Evolutionary conservation across 2,329 filamentous ascomycete genomes (phyloP), one percentile per base, ranked within the genome.

Genomic region (Fusarium scirpi): DNA sequence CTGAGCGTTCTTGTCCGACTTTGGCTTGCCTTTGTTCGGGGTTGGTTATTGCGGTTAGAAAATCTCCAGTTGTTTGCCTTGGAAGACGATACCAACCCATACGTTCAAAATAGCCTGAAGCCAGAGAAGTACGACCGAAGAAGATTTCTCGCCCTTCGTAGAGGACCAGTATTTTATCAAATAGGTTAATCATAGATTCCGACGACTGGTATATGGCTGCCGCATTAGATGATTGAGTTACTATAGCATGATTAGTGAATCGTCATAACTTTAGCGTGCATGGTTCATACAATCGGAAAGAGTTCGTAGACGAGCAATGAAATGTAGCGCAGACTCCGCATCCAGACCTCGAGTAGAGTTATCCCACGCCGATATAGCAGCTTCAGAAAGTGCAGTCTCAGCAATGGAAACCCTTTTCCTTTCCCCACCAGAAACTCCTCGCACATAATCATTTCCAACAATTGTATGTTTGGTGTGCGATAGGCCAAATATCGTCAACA

Each of bases 351-450:
- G 85, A 0, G 92, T 94, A 34, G 83, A 83, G 70, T 93, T 93
- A 65, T 92, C 93, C 92, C 93, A 96, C 1, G 80, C 81, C 6
- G 74, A 77, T 43, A 89, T 78, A 0, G 86, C 85, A 1, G 87
- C 86, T 41, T 84, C 83, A 29, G 90, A 90, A 12, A 94, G 83
- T 60, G 91, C 86, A 69, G 92, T 93, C 79, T 96, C 93, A 1
- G 91, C 92, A 69, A 96, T 94, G 46, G 89, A 92, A 7, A 96
- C 93, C 78, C 94, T 89, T 82, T 96, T 94, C 60, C 90, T 84
- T 78, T 93, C 91, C 38, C 91, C 91, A 27, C 91, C 91, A 15
- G 87, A 90, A 2, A 92, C 87, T 43, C 92, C 92, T 5, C 91
- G 88, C 18, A 94, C 85, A 49, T 91, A 89, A 71, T 93, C 91